phyloP scores from a whole-genome alignment of 108 stramenopile genomes.

The Schizochytrium sp. region DNA sequence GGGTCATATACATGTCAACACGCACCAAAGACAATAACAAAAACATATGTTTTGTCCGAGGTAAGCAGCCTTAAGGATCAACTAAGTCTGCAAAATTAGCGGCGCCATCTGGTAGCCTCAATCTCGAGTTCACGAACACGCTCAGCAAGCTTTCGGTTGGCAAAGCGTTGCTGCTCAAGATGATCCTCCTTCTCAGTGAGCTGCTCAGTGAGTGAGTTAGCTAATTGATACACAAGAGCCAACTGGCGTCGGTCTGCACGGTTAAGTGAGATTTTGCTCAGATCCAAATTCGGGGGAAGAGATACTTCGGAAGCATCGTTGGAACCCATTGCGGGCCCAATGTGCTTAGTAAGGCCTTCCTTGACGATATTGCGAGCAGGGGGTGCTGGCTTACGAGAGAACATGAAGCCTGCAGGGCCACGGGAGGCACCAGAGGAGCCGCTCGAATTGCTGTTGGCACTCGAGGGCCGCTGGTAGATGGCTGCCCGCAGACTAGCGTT shows the following conservation, averaged over 20 bases:
- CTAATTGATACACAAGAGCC: conserved; percentile 8
- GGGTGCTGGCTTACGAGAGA: background rate
- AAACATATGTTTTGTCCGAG: too few relatives aligned
- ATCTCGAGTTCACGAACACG: conserved; percentile 39
- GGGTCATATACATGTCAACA: too few relatives aligned
- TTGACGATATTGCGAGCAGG: background rate
- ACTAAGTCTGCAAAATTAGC: background rate
- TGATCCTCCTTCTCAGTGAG: conserved; percentile 38
- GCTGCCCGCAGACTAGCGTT: conserved; percentile 20
- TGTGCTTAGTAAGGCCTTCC: background rate
- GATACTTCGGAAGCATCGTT: background rate
- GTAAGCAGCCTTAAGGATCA: too few relatives aligned
- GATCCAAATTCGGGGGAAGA: background rate
- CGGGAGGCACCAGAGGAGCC: too few relatives aligned
- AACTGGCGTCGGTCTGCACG: conserved; percentile 24
- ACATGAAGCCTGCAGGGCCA: background rate
- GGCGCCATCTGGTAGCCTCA: conserved; percentile 19
- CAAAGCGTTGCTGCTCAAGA: conserved; percentile 38
- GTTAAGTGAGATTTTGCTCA: conserved; percentile 6
- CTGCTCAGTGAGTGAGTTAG: conserved; percentile 45
- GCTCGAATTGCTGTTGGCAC: too few relatives aligned
- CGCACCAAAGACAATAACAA: too few relatives aligned
- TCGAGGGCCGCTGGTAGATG: background rate
- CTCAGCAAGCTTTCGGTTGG: conserved; percentile 37
- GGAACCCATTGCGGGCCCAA: conserved; percentile 5